Evolutionary conservation across 495 filamentous ascomycete genomes (phyloP).

Genomic region (Penicillium malachiteum): DNA sequence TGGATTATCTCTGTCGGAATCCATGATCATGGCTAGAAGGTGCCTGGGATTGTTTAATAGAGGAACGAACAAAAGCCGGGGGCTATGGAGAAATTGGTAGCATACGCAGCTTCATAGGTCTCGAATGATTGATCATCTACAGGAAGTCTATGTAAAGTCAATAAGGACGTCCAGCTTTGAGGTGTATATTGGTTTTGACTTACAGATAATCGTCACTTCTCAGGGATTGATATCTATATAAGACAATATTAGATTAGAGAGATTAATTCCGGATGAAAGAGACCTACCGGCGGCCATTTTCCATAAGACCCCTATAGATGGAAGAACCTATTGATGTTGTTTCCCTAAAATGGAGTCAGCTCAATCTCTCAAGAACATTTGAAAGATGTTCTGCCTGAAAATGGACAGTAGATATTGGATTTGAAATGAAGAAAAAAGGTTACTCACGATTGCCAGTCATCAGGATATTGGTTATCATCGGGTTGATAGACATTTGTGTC

Average conservation of each 20-base stretch:
- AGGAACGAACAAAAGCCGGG: neutral
- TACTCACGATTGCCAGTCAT: neutral
- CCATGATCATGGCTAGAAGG: neutral
- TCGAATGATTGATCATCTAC: slow-evolving; percentile 6
- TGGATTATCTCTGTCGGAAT: neutral
- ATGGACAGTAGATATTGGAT: no score
- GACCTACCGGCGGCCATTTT: slow-evolving; percentile 9
- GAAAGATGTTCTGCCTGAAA: no score
- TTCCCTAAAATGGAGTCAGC: neutral
- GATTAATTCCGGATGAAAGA: neutral
- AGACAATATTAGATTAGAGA: neutral
- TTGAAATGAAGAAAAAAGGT: neutral
- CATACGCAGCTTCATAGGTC: slow-evolving; percentile 4
- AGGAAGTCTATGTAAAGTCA: neutral
- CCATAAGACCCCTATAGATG: slow-evolving; percentile 6
- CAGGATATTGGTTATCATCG: neutral
- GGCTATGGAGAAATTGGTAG: neutral
- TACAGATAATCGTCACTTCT: slow-evolving; percentile 3
- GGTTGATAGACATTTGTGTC: neutral
- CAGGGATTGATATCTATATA: slow-evolving; percentile 4
- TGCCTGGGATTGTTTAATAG: neutral
- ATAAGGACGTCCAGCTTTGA: neutral
- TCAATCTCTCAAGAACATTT: neutral
- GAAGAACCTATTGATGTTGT: slow-evolving; percentile 4
- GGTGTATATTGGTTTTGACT: neutral